phyloP scores from a whole-genome alignment of 106 monocot genomes.

The Alisma plantagoaquatica region DNA sequence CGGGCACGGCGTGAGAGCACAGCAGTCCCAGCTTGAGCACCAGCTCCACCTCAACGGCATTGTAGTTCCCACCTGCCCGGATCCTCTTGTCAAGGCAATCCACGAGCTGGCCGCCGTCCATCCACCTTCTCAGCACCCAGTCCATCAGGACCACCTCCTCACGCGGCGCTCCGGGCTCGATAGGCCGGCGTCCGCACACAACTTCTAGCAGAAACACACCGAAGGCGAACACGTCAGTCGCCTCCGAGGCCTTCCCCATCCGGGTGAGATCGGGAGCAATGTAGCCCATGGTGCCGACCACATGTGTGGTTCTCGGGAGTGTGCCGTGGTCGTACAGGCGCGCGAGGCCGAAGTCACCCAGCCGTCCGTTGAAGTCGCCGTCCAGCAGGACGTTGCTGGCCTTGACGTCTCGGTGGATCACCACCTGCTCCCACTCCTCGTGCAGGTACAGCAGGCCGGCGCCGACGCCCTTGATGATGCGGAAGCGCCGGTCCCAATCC shows the following conservation, averaged over 20 bases:
- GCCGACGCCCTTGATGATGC: slow-evolving; percentile 15
- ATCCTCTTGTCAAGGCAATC: too few relatives aligned
- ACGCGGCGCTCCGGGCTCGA: not conserved
- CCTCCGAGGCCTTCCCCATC: slow-evolving; percentile 1
- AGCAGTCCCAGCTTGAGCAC: slow-evolving; percentile 8
- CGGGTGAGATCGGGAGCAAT: slow-evolving; percentile 26
- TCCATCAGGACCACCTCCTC: slow-evolving; percentile 4
- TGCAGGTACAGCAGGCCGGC: slow-evolving; percentile 14
- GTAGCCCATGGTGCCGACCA: slow-evolving; percentile 31
- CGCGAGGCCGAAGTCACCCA: slow-evolving; percentile 18
- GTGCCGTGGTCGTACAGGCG: slow-evolving; percentile 11
- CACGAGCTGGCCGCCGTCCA: too few relatives aligned
- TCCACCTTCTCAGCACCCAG: slow-evolving; percentile 7
- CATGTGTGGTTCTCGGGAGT: slow-evolving; percentile 18
- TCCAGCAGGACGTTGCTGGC: slow-evolving; percentile 11
- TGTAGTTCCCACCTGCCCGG: not conserved
- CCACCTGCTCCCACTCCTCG: slow-evolving; percentile 10
- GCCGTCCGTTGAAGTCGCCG: not conserved
- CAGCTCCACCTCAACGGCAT: not conserved
- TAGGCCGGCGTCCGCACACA: slow-evolving; percentile 10
- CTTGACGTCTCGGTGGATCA: slow-evolving; percentile 13
- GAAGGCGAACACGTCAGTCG: slow-evolving; percentile 15
- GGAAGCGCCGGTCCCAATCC: slow-evolving; percentile 6
- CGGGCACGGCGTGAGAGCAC: slow-evolving; percentile 8
- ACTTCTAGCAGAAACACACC: slow-evolving; percentile 13